Evolutionary conservation across 805 yeast genomes (phyloP), one percentile per base, ranked within the genome.

Genomic region (Candida pseudoglaebosa): DNA sequence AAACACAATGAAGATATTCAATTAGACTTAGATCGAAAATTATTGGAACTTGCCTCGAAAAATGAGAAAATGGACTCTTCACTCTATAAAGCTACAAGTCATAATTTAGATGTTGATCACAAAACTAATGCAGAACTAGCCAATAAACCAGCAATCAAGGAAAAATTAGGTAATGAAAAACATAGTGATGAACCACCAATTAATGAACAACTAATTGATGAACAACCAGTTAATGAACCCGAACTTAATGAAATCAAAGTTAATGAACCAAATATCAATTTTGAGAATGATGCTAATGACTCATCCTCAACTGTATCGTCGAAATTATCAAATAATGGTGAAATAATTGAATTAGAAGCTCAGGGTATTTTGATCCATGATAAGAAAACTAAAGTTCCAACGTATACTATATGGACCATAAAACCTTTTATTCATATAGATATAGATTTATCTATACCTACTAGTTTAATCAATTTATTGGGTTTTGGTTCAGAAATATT

Each of bases 401-500:
- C 83, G 0, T 95, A 88, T 57, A 80, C 96, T 1, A 85, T 93
- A 85, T 91, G 98, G 98, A 80, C 91, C 3, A 71, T 93, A 4
- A 82, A 85, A 50, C 95, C 95, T 2, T 83, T 81, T 59, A 65
- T 71, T 3, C 82, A 81, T 28, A 65, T 84, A 3, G 77, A 80
- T 38, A 62, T 82, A 18, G 78, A 79, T 37, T 67, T 86, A 26
- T 82, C 84, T 38, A 62, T 91, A 28, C 95, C 96, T 0, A 69
- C 66, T 8, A 75, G 75, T 16, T 67, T 93, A 19, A 75, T 81
- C n/a, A 78, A 82, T 41, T 73, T 82, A 19, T 69, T 93, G 5
- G 98, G 99, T 0, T 89, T 88, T 58, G 97, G 98, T 1, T 78
- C 91, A 2, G 88, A 84, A 39, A 76, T 91, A 19, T 82, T 93